Conservation (phyloP, 1,284 basidiomycete species). For the Uromyces viciae-fabae region DNA sequence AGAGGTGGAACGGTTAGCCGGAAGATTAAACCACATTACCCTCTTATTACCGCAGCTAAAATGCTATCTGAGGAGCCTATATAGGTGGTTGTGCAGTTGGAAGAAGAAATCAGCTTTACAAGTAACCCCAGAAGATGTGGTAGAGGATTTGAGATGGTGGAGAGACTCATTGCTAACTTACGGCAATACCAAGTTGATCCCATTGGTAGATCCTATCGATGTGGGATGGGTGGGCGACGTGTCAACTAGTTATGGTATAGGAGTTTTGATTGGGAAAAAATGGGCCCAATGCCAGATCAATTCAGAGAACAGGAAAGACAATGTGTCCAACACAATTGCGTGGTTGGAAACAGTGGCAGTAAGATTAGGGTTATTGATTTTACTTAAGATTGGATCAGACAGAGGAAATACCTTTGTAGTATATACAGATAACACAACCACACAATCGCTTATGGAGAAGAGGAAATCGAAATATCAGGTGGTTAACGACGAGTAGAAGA, state of each 20-base stretch:
- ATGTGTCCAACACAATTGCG: too few relatives aligned
- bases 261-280: slow-evolving; percentile 1
- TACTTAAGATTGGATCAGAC: too few relatives aligned
- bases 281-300: too few relatives aligned
- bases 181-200: not conserved
- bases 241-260: not conserved
- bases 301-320: too few relatives aligned
- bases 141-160: not conserved
- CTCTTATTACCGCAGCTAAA: not conserved
- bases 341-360: too few relatives aligned
- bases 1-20: not conserved
- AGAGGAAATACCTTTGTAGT: too few relatives aligned
- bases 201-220: not conserved
- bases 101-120: not conserved
- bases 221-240: slow-evolving; percentile 5
- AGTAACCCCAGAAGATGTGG: not conserved
- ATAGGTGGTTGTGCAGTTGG: not conserved
- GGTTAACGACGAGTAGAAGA: too few relatives aligned
- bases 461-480: too few relatives aligned
- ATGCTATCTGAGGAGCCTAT: not conserved
- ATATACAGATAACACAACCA: too few relatives aligned
- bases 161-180: not conserved
- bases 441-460: too few relatives aligned
- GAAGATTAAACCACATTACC: not conserved
- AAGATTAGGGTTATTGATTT: too few relatives aligned